These are phyloP conservation scores for Ambispora gerdemannii DNA, from an alignment of 192 early-diverging fungal genomes.

Conservation along the genomic window DNA sequence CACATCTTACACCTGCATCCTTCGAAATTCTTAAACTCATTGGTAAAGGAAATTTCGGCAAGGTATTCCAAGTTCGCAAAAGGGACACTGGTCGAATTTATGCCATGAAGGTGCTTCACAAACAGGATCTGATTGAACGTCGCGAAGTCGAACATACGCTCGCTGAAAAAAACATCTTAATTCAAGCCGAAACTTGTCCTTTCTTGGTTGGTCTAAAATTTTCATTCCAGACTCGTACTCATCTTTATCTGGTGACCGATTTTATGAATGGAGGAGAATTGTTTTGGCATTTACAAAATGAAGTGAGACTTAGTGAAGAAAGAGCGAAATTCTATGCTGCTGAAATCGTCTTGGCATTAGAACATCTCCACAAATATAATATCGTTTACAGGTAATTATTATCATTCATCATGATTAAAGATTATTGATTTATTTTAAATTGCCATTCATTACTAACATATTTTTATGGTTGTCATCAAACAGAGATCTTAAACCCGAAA, in stretches of 20 bases:
- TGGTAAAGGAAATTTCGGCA: conserved; percentile 78
- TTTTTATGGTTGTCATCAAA: neutral
- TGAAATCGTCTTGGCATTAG: conserved; percentile 65
- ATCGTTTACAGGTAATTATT: conserved; percentile 57
- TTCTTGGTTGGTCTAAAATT: conserved; percentile 78
- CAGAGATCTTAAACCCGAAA: conserved; percentile 70
- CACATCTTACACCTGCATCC: conserved; percentile 42
- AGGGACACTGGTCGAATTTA: conserved; percentile 77
- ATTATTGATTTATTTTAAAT: neutral
- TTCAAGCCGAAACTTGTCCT: conserved; percentile 58
- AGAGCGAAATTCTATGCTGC: conserved; percentile 66
- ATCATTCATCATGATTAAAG: neutral
- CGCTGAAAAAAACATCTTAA: conserved; percentile 72
- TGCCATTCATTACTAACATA: neutral
- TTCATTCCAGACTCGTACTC: conserved; percentile 72
- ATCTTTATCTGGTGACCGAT: conserved; percentile 76
- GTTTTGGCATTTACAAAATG: conserved; percentile 71
- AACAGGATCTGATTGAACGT: conserved; percentile 69
- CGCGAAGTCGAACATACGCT: conserved; percentile 75
- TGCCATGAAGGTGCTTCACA: conserved; percentile 79
- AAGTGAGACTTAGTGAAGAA: conserved; percentile 59
- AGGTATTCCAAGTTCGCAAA: conserved; percentile 76
- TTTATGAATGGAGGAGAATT: conserved; percentile 81
- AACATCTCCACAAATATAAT: conserved; percentile 63
- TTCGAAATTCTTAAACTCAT: conserved; percentile 74